Evolutionary conservation across 2,329 filamentous ascomycete genomes (phyloP), one percentile per base, ranked within the genome.

Genomic region (Paraphoma sp.): DNA sequence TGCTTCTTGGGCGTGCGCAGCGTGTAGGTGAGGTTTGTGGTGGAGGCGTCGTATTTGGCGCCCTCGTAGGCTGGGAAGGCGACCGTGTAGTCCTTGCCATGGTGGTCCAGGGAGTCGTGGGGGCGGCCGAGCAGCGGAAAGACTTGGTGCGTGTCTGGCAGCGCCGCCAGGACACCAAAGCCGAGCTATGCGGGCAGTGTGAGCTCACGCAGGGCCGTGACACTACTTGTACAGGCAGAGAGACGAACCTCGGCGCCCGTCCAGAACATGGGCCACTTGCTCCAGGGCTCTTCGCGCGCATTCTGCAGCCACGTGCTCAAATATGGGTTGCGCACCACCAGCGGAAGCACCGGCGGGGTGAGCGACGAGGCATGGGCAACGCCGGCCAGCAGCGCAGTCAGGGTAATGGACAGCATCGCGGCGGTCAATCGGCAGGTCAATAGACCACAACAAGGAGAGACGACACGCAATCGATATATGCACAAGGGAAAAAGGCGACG

Each of bases 231-330:
- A n/a, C 14, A 12, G 16, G 10, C 4, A 44, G 14, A 45, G 31
- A 29, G 10, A 48, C 59, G 33, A 74, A 86, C 83, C 71, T 89
- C 83, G 68, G 87, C 82, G 33, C 90, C 90, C 6, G 89, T 91
- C 83, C 88, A 93, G 75, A 93, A 93, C 75, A 94, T 94, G 23
- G 92, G 92, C 92, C 92, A 96, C 77, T 86, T 85, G 51, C 87
- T 84, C 92, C 92, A 96, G 1, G 92, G 92, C 45, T 83, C 83
- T 53, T 89, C 84, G 64, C 92, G 84, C 41, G 91, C 90, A 74
- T 85, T 83, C 46, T 82, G 81, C 54, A 92, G 80, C 83, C 75
- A 84, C 67, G 80, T 81, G 53, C 79, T 82, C 52, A 83, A 70
- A 64, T 83, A 83, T 14, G 81, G 81, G 56, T 80, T 83, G 54